Evolutionary conservation across 768 basidiomycete genomes (phyloP).

Genomic region (Leccinum subgranulosum): DNA sequence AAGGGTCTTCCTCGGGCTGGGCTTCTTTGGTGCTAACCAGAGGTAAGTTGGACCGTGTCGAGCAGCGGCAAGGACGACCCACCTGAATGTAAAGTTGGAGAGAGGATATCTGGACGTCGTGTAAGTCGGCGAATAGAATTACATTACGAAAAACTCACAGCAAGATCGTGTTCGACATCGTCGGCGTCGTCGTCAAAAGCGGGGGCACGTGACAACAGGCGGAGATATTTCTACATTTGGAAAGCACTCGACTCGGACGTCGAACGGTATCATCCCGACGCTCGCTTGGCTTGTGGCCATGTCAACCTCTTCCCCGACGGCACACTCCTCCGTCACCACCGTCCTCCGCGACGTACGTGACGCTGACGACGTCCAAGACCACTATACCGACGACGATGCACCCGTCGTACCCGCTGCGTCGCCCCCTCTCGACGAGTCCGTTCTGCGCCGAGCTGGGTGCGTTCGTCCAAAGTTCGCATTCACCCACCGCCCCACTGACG

Average conservation of each 20-base stretch:
- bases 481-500: not conserved
- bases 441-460: slow-evolving; percentile 55
- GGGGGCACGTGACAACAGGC: slow-evolving; percentile 13
- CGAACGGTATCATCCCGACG: not conserved
- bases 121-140: not conserved
- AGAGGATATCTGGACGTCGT: slow-evolving; percentile 60
- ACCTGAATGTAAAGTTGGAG: slow-evolving; percentile 94
- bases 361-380: not conserved
- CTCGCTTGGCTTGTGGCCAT: slow-evolving; percentile 3
- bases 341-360: slow-evolving; percentile 1
- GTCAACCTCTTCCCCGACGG: not conserved
- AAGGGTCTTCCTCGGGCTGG: slow-evolving; percentile 96
- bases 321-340: not conserved
- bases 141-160: slow-evolving; percentile 30
- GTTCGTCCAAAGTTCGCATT: slow-evolving; percentile 16
- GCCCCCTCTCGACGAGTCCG: slow-evolving; percentile 36
- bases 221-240: slow-evolving; percentile 6
- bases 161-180: slow-evolving; percentile 53
- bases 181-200: not conserved
- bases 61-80: slow-evolving; percentile 1
- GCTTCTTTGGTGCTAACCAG: slow-evolving; percentile 82
- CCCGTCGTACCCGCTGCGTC: slow-evolving; percentile 14
- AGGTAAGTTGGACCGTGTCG: slow-evolving; percentile 9
- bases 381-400: slow-evolving; percentile 10
- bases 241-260: not conserved